phyloP scores from a whole-genome alignment of 2,329 filamentous ascomycete genomes.

The Penicillium fuscoglaucum region DNA sequence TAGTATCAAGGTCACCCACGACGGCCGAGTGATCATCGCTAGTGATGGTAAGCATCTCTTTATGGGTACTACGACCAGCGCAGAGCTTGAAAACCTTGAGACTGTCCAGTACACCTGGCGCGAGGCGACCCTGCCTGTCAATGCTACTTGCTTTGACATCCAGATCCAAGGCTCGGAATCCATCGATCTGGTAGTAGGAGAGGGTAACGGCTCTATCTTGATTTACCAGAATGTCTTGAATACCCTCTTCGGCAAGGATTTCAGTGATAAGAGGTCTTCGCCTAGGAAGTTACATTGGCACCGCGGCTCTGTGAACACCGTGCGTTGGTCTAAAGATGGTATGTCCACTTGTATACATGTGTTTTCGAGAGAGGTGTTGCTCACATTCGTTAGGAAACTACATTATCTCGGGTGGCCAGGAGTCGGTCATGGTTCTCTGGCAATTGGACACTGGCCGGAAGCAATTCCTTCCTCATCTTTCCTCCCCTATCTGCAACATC shows the following conservation, averaged over 20 bases:
- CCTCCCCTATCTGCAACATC: conserved; percentile 79
- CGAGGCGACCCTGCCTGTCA: conserved; percentile 58
- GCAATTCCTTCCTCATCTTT: conserved; percentile 86
- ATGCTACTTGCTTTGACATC: conserved; percentile 67
- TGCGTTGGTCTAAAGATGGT: conserved; percentile 95
- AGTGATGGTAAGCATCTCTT: conserved; percentile 52
- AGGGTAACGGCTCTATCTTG: conserved; percentile 72
- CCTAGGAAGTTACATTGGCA: conserved; percentile 86
- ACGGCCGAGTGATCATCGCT: conserved; percentile 40
- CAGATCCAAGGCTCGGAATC: conserved; percentile 53
- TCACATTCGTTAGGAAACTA: conserved; percentile 70
- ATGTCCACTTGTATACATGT: conserved; percentile 24
- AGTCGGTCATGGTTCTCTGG: conserved; percentile 89
- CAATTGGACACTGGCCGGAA: conserved; percentile 83
- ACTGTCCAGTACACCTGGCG: conserved; percentile 54
- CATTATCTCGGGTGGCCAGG: conserved; percentile 85
- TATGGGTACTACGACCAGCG: conserved; percentile 55
- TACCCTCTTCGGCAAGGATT: conserved; percentile 20
- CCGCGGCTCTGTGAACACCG: conserved; percentile 72
- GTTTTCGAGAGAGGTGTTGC: background rate
- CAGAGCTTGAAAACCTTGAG: conserved; percentile 36
- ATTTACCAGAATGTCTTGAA: conserved; percentile 74
- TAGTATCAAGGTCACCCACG: conserved; percentile 30
- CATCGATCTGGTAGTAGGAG: conserved; percentile 77
- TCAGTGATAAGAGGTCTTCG: conserved; percentile 44